Evolutionary conservation across 495 filamentous ascomycete genomes (phyloP).

Genomic region (Tuber calosporum): DNA sequence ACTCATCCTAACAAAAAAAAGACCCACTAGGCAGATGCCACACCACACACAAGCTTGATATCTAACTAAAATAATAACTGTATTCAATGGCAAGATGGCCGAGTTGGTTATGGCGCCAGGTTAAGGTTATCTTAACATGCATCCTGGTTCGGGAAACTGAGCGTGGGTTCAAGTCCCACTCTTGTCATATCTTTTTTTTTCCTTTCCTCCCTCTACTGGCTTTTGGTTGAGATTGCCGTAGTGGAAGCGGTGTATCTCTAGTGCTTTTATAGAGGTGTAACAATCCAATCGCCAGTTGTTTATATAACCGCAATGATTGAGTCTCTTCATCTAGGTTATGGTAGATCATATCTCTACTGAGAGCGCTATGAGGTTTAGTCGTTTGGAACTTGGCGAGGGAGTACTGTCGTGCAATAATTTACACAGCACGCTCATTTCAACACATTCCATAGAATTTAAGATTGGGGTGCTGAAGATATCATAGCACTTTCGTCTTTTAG

Average conservation of each 20-base stretch:
- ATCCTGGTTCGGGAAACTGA: slow-evolving; percentile 23
- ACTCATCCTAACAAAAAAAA: neutral
- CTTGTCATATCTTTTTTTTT: slow-evolving; percentile 26
- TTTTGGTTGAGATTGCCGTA: neutral
- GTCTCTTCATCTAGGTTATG: neutral
- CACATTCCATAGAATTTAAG: neutral
- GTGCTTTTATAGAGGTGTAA: neutral
- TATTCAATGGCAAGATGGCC: slow-evolving; percentile 28
- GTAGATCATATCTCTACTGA: neutral
- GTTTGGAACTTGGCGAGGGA: neutral
- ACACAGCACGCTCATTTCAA: neutral
- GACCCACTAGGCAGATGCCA: neutral
- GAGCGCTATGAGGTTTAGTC: neutral
- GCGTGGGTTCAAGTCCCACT: slow-evolving; percentile 35
- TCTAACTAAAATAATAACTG: neutral
- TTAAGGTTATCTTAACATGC: slow-evolving; percentile 35
- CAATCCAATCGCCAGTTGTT: neutral
- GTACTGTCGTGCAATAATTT: too few relatives aligned
- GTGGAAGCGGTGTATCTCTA: neutral
- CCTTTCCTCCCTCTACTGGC: too few relatives aligned
- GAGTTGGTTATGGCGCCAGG: slow-evolving; percentile 36
- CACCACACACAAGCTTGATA: neutral
- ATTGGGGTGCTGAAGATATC: neutral
- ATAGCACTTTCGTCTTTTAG: neutral
- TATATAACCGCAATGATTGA: neutral